phyloP scores from a whole-genome alignment of 306 rosid genomes.

The Arachis stenosperma region DNA sequence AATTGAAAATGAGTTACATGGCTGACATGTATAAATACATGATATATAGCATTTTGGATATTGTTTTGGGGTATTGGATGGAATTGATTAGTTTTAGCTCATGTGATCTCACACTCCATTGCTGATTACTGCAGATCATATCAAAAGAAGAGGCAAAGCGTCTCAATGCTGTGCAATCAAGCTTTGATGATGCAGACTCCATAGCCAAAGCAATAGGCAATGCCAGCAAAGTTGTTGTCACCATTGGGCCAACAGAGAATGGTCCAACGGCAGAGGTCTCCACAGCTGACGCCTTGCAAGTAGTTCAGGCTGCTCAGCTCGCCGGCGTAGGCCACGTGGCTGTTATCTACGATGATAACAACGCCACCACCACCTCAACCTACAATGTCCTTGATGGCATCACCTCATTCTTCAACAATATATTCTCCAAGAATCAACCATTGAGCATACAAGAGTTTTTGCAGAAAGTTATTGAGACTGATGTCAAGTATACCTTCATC shows the following conservation, averaged over 20 bases:
- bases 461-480: conserved; percentile 76
- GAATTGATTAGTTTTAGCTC: too few relatives aligned
- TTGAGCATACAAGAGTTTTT: conserved; percentile 64
- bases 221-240: conserved; percentile 93
- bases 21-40: too few relatives aligned
- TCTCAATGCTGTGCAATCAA: conserved; percentile 79
- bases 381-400: conserved; percentile 90
- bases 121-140: conserved; percentile 55
- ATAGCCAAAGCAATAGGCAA: conserved; percentile 96
- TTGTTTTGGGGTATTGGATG: too few relatives aligned
- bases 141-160: conserved; percentile 89
- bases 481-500: conserved; percentile 77
- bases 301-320: conserved; percentile 81
- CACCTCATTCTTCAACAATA: conserved; percentile 77
- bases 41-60: too few relatives aligned
- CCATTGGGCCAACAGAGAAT: conserved; percentile 76
- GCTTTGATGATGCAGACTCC: conserved; percentile 68
- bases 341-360: conserved; percentile 63
- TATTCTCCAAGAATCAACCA: conserved; percentile 69
- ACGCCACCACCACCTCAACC: conserved; percentile 45
- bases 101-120: too few relatives aligned
- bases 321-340: conserved; percentile 93
- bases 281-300: conserved; percentile 70
- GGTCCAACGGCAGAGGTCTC: conserved; percentile 77
- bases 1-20: too few relatives aligned